Evolutionary conservation across 495 filamentous ascomycete genomes (phyloP).

Genomic region (Recurvomyces mirabilis): DNA sequence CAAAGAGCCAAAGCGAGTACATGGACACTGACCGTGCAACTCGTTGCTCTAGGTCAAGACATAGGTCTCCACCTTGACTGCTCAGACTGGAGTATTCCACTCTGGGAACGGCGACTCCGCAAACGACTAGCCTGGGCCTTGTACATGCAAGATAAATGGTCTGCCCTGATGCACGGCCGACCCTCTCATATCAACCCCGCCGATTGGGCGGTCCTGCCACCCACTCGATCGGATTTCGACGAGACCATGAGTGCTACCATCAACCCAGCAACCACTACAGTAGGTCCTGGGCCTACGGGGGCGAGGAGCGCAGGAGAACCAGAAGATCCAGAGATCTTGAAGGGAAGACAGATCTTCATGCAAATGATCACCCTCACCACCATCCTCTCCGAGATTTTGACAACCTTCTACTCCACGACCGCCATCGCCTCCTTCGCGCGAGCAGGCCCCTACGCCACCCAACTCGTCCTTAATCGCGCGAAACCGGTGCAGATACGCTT

Average conservation of each 20-base stretch:
- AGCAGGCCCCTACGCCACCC: slow-evolving; percentile 33
- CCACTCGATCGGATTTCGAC: slow-evolving; percentile 58
- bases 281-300: too few species aligned
- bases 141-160: slow-evolving; percentile 93
- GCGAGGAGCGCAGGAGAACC: too few species aligned
- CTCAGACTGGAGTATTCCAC: slow-evolving; percentile 74
- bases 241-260: slow-evolving; percentile 40
- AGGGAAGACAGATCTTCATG: slow-evolving; percentile 56
- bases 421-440: slow-evolving; percentile 40
- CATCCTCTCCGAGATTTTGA: slow-evolving; percentile 66
- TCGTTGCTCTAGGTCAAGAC: slow-evolving; percentile 69
- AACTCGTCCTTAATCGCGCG: slow-evolving; percentile 57
- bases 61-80: slow-evolving; percentile 82
- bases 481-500: slow-evolving; percentile 77
- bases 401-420: slow-evolving; percentile 66
- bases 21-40: slow-evolving; percentile 75
- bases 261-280: slow-evolving; percentile 16
- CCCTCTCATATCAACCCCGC: slow-evolving; percentile 71
- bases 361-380: slow-evolving; percentile 65
- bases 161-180: slow-evolving; percentile 70
- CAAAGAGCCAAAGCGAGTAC: slow-evolving; percentile 81
- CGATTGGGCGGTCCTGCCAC: slow-evolving; percentile 70
- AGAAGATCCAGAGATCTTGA: slow-evolving; percentile 37
- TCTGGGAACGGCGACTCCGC: slow-evolving; percentile 73
- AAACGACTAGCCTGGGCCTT: slow-evolving; percentile 83